Evolutionary conservation across 805 yeast species (phyloP), one percentile per base, ranked within the genome.

Genomic region (Saccharomycopsis vini): DNA sequence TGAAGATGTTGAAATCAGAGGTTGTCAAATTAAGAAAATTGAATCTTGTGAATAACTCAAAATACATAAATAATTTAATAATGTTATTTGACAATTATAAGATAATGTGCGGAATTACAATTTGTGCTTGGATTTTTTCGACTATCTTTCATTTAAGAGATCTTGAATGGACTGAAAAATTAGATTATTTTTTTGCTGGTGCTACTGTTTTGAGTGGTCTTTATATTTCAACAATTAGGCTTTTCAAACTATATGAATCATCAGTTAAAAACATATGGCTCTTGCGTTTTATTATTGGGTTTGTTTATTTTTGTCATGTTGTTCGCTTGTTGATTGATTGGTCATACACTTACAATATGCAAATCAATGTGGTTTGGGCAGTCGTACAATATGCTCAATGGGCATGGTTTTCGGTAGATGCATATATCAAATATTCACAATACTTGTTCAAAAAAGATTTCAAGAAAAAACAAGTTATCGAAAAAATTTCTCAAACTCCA

Each of bases 341-440:
- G 90, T 82, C 87, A 46, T 90, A 90, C 62, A 80, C 94, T 2
- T 92, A 92, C 60, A 90, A 90, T 63, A 90, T 92, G 97, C 72
- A 75, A 51, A 95, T 92, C 22, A 90, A 92, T 55, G 79, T 92
- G 2, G 60, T 72, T 0, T 72, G 87, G 41, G 98, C 97, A 0
- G 45, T 88, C 3, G 49, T 80, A 4, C 97, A 90, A 54, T 83
- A 88, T 58, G 49, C 72, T 2, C 56, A 69, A 28, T 76, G 79
- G 80, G 55, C 62, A 9, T 58, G 53, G 50, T 62, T 62, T 45
- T 56, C 69, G 9, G 21, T 62, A 58, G 16, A 56, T 41, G 50
- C 65, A 2, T 66, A 63, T 42, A 43, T 48, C 3, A 49, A 51
- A 35, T 38, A 46, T 30, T 43, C 48, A 3, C 20, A 44, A n/a